These are phyloP conservation scores for Sabuloglossum arenarium DNA, from an alignment of 495 filamentous ascomycete species.

Conservation along the genomic window DNA sequence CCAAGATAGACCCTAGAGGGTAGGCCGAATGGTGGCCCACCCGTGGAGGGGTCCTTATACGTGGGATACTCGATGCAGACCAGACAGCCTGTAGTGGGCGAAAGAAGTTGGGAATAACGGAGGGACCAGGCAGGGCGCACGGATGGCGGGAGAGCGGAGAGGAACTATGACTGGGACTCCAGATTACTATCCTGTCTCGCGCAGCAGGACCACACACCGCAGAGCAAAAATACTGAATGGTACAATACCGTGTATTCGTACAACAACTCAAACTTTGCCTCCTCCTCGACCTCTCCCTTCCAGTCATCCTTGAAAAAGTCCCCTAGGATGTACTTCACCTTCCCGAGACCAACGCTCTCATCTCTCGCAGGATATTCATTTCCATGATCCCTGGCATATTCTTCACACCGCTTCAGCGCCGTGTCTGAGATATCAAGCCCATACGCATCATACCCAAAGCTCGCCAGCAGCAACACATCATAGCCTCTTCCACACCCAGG, in stretches of 20 bases:
- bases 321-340: constrained; percentile 35
- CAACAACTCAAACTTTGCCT: constrained; percentile 47
- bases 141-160: constrained; percentile 48
- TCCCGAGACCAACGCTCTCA: constrained; percentile 26
- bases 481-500: constrained; percentile 57
- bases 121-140: constrained; percentile 50
- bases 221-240: constrained; percentile 1
- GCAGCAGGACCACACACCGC: background rate
- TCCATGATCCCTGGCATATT: constrained; percentile 16
- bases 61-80: constrained; percentile 71
- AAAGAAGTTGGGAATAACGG: constrained; percentile 41
- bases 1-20: constrained; percentile 41
- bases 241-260: constrained; percentile 58
- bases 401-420: constrained; percentile 33
- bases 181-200: background rate
- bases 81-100: constrained; percentile 27
- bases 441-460: constrained; percentile 50
- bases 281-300: constrained; percentile 23
- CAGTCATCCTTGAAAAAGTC: constrained; percentile 58
- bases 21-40: constrained; percentile 51
- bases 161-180: constrained; percentile 32
- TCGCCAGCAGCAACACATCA: constrained; percentile 49
- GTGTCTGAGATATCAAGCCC: constrained; percentile 44
- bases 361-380: constrained; percentile 20
- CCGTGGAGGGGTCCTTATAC: constrained; percentile 35